These are phyloP conservation scores for Aspergillus chevalieri DNA, from an alignment of 2,329 filamentous ascomycete species.

Conservation along the genomic window DNA sequence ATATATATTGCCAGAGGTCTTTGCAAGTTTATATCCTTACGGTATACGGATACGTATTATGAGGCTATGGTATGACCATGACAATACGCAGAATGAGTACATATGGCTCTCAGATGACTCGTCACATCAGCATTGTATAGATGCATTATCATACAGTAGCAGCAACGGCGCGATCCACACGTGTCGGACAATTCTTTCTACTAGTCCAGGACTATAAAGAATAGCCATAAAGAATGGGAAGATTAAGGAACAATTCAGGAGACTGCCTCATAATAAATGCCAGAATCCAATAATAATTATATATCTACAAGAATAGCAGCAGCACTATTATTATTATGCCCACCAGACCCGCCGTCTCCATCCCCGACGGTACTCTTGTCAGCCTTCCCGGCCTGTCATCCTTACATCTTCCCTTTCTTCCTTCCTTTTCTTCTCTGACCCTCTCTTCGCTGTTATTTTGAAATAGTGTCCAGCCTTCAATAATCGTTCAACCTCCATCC, in stretches of 20 bases:
- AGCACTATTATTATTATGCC: background rate
- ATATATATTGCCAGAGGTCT: too few species aligned
- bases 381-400: background rate
- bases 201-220: too few species aligned
- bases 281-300: background rate
- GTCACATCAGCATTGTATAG: too few species aligned
- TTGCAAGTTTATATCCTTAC: too few species aligned
- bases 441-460: background rate
- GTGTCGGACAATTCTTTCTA: too few species aligned
- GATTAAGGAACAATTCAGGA: too few species aligned
- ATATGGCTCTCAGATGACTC: too few species aligned
- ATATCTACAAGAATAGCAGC: background rate
- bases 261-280: too few species aligned
- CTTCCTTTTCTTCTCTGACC: slow-evolving; percentile 3
- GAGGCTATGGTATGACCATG: background rate
- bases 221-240: too few species aligned
- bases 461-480: background rate
- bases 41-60: too few species aligned
- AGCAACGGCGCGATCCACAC: too few species aligned
- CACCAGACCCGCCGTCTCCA: background rate
- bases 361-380: background rate
- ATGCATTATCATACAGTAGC: too few species aligned
- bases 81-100: background rate
- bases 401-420: slow-evolving; percentile 11
- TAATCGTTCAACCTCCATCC: background rate